Evolutionary conservation across 176 grass and related monocot species (phyloP), one percentile per base, ranked within the genome.

Genomic region (Triticum monococcum): DNA sequence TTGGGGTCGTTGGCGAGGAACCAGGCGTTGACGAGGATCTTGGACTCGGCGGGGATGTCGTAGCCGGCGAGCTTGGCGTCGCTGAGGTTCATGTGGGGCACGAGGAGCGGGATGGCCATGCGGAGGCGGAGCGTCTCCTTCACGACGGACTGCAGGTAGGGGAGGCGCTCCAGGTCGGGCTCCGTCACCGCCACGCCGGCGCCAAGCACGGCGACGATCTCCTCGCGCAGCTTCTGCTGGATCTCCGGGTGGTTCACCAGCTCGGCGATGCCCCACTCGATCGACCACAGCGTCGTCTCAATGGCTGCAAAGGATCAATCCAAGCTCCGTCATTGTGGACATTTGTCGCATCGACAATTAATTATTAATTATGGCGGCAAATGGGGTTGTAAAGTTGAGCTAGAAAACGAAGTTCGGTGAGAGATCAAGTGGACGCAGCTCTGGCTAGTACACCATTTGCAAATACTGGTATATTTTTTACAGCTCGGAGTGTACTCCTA

Each of bases 51-150:
- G 18, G 94, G 90, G 85, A 98, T 98, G 89, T 98, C 97, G 78
- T 68, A 96, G 57, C 97, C 97, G 40, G 46, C 28, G 79, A 96
- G 97, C 86, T 92, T 96, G 60, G 88, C 97, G 38, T 98, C 90
- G 78, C 82, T 78, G 81, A 98, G 97, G 94, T 98, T 98, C 97
- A 98, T 98, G 94, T 98, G 97, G 14, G 97, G 97, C n/a, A 98
- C 97, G 22, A 98, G 92, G 18, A 98, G 90, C 59, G 97, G 97
- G 89, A 98, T 98, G 48, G 97, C 97, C 97, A 98, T 98, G 88
- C 97, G 97, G 20, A 98, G 82, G 50, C 97, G 97, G 31, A 98
- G 90, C 0, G 97, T 98, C 94, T 98, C 97, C 90, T 94, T 98
- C 63, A 98, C 85, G n/a, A 96, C 76, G 24, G 94, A 82, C 86